Base-by-base conservation (phyloP, 257 asterid species). In the Penstemon davidsonii region DNA sequence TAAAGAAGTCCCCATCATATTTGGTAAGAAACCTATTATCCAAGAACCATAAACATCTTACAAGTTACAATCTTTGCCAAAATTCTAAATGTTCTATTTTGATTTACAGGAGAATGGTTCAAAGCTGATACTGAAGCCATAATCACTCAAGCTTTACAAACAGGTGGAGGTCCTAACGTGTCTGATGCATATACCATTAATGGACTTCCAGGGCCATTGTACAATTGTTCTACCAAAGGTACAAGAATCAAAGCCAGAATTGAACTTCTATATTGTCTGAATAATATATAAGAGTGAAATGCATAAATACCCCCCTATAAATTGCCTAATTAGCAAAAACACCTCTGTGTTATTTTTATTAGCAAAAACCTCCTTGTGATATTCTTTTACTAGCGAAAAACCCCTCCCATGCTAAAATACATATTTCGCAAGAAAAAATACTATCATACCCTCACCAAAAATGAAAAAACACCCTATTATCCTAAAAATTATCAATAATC, bases 1-100 rank as follows among this genome's bases (percentile, higher is more conserved):
- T 47, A 80, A 72, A 52, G 89, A 88, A 75, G 75, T 87, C 47
- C 96, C 94, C 3, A 56, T 88, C 51, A 51, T 88, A 9, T 85
- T 88, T 61, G 96, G 96, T 88, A 82, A 55, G 39, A 33, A 50
- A 6, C 37, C 33, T 15, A 5, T 19, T 6, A 25, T 55, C 12
- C n/a, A 49, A 49, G 11, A 9, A 55, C 39, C 40, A 55, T 55
- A 49, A 49, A 12, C 19, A 44, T 6, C 5, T 52, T 7, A 7
- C 8, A 3, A 7, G 5, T 11, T 13, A 7, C 4, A 4, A 1
- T 19, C 40, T 36, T 2, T 49, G 54, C 3, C 1, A 4, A 3
- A 6, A 9, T 11, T 49, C n/a, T 7, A 7, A 46, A 55, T 66
- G 57, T 4, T 6, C 49, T 42, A 47, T 0, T 46, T 58, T 8